Conservation (phyloP, 2,329 filamentous ascomycete genomes). For the Volutella citrinella region DNA sequence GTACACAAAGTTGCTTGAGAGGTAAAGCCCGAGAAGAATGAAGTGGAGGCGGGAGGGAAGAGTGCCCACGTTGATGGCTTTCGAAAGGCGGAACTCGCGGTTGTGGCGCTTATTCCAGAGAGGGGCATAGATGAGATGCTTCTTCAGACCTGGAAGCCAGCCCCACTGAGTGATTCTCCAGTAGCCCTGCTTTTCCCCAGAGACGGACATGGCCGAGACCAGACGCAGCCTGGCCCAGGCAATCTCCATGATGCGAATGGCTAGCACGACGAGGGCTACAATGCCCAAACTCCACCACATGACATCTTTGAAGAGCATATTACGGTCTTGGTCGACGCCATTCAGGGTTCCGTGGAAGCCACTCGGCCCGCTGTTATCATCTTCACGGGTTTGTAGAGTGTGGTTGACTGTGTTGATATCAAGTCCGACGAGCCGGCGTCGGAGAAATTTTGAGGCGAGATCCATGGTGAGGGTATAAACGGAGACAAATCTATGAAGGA, state of each 20-base stretch:
- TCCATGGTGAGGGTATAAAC: conserved; percentile 34
- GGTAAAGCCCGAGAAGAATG: conserved; percentile 54
- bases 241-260: conserved; percentile 52
- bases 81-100: conserved; percentile 61
- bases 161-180: conserved; percentile 57
- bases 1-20: conserved; percentile 60
- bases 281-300: conserved; percentile 61
- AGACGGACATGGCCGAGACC: conserved; percentile 54
- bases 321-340: conserved; percentile 58
- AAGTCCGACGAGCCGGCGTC: conserved; percentile 30
- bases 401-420: conserved; percentile 29
- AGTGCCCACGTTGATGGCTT: conserved; percentile 58
- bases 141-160: conserved; percentile 62
- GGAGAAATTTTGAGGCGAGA: no score
- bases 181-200: conserved; percentile 53
- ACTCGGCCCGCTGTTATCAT: no score
- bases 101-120: conserved; percentile 65
- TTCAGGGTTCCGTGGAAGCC: conserved; percentile 52
- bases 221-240: conserved; percentile 56
- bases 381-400: conserved; percentile 29
- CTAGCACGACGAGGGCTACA: conserved; percentile 51
- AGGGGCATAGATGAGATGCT: conserved; percentile 58
- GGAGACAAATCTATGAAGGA: no score
- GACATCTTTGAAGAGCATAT: conserved; percentile 54
- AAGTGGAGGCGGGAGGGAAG: conserved; percentile 63